Conservation (phyloP, 768 basidiomycete species). For the Dioszegia hungarica region DNA sequence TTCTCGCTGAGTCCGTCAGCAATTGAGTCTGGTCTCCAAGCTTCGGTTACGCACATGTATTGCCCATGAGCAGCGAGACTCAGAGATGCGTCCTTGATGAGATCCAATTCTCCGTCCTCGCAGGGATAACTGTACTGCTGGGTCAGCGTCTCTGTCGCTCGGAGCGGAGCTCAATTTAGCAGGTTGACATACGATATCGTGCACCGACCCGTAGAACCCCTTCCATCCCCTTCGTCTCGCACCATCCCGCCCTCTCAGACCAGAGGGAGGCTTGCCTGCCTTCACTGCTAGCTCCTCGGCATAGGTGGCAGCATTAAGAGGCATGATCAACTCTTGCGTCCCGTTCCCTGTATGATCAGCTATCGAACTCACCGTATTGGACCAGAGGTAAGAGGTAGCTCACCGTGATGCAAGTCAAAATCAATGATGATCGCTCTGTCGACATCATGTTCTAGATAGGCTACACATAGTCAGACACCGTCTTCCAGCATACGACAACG, state of each 20-base stretch:
- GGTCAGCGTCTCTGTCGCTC: too few species aligned
- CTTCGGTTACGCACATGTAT: slow-evolving; percentile 54
- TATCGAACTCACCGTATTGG: neutral
- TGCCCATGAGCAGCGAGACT: slow-evolving; percentile 79
- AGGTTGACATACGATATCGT: slow-evolving; percentile 69
- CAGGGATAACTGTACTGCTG: slow-evolving; percentile 63
- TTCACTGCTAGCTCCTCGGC: slow-evolving; percentile 56
- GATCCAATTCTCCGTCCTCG: slow-evolving; percentile 74
- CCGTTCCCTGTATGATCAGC: slow-evolving; percentile 63
- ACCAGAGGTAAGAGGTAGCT: slow-evolving; percentile 11
- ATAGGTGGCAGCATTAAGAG: slow-evolving; percentile 83
- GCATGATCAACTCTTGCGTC: slow-evolving; percentile 86
- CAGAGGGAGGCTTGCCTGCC: slow-evolving; percentile 43
- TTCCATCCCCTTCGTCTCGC: slow-evolving; percentile 50
- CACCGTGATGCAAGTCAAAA: slow-evolving; percentile 86
- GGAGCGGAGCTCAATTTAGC: neutral
- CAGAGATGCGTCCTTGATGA: slow-evolving; percentile 82
- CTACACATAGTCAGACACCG: slow-evolving; percentile 50
- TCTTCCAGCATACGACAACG: neutral
- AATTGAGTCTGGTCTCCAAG: neutral
- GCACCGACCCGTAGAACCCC: slow-evolving; percentile 83
- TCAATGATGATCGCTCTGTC: slow-evolving; percentile 80
- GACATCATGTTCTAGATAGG: slow-evolving; percentile 72
- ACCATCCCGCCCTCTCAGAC: slow-evolving; percentile 47
- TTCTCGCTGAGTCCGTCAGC: slow-evolving; percentile 41